Conservation (phyloP, 2,329 filamentous ascomycete species). For the Exophiala viscosa region DNA sequence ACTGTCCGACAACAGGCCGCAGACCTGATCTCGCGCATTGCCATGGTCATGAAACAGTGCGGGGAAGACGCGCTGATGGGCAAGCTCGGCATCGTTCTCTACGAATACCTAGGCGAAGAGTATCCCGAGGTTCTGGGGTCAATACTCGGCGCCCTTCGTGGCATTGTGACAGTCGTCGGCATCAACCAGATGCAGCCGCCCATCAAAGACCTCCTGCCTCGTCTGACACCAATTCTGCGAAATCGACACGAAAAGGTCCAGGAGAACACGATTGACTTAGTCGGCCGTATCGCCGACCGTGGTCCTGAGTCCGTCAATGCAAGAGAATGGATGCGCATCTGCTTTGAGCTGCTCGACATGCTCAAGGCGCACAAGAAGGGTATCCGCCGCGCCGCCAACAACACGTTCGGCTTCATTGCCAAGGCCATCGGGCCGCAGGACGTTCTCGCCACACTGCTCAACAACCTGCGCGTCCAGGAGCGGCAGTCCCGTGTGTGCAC, state of each 20-base stretch:
- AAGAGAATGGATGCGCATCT: slow-evolving; percentile 99
- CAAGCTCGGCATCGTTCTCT: slow-evolving; percentile 88
- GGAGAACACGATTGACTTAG: slow-evolving; percentile 97
- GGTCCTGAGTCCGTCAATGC: slow-evolving; percentile 96
- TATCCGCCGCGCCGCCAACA: slow-evolving; percentile 95
- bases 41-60: slow-evolving; percentile 98
- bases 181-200: slow-evolving; percentile 98
- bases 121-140: slow-evolving; percentile 97
- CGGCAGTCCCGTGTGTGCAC: slow-evolving; percentile 98
- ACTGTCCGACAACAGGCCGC: slow-evolving; percentile 96
- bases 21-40: slow-evolving; percentile 92
- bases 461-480: slow-evolving; percentile 95
- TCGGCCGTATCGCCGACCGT: slow-evolving; percentile 94
- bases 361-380: slow-evolving; percentile 99
- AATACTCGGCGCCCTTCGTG: slow-evolving; percentile 88
- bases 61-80: slow-evolving; percentile 94
- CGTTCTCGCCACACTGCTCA: slow-evolving; percentile 88
- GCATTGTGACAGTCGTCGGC: slow-evolving; percentile 95
- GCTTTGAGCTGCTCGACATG: slow-evolving; percentile 98
- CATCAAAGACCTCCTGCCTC: slow-evolving; percentile 91
- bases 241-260: slow-evolving; percentile 99
- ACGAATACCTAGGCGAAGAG: slow-evolving; percentile 97
- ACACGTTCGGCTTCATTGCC: slow-evolving; percentile 98
- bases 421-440: slow-evolving; percentile 98
- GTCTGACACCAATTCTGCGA: slow-evolving; percentile 93